These are phyloP conservation scores for Nigrospora oryzae DNA, from an alignment of 2,329 filamentous ascomycete species.

Conservation along the genomic window DNA sequence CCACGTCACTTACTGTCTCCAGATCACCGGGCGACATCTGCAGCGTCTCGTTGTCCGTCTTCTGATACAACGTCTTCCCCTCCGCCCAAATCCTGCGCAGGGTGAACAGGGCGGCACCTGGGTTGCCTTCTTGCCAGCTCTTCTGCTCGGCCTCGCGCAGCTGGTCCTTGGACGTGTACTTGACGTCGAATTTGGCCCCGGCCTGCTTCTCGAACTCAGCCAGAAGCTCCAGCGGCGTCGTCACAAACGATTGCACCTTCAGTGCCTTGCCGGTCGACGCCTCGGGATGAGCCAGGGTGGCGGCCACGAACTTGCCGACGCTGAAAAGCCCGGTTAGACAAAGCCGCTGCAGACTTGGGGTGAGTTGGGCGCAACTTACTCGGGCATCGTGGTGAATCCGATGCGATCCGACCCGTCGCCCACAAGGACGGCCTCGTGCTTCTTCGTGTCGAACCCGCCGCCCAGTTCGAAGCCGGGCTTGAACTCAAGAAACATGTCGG, in stretches of 20 bases:
- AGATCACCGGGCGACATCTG: slow-evolving; percentile 37
- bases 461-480: slow-evolving; percentile 26
- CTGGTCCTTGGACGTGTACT: slow-evolving; percentile 41
- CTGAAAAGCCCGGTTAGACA: slow-evolving; percentile 22
- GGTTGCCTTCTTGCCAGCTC: slow-evolving; percentile 44
- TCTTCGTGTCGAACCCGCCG: slow-evolving; percentile 51
- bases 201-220: slow-evolving; percentile 63
- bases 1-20: slow-evolving; percentile 42
- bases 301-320: slow-evolving; percentile 58
- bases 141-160: slow-evolving; percentile 49
- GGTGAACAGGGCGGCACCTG: slow-evolving; percentile 47
- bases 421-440: slow-evolving; percentile 50
- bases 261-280: slow-evolving; percentile 46
- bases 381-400: slow-evolving; percentile 62
- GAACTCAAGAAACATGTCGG: slow-evolving; percentile 42
- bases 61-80: slow-evolving; percentile 62
- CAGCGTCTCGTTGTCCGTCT: slow-evolving; percentile 56
- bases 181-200: slow-evolving; percentile 44
- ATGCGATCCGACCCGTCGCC: slow-evolving; percentile 53
- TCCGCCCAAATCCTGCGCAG: slow-evolving; percentile 65
- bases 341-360: fast-evolving
- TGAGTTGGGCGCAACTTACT: slow-evolving; percentile 39
- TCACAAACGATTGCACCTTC: slow-evolving; percentile 64
- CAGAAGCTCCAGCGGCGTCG: slow-evolving; percentile 53
- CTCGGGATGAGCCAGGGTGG: slow-evolving; percentile 48